Evolutionary conservation across 2,329 filamentous ascomycete genomes (phyloP), one percentile per base, ranked within the genome.

Genomic region (Hymenotorrendiella dingleyae): DNA sequence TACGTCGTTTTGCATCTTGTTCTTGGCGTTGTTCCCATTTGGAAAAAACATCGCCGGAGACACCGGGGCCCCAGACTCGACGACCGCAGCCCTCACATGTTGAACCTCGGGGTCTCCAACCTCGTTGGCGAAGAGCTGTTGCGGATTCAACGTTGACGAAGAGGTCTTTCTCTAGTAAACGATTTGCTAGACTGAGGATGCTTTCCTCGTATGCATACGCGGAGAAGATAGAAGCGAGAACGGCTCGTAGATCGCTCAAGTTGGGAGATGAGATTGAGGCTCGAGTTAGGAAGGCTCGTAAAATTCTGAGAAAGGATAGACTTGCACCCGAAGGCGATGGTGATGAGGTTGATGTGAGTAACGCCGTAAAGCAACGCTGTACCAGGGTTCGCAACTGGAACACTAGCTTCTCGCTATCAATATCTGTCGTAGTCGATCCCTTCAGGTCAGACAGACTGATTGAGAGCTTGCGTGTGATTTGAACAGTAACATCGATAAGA

Each of bases 201-300:
- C 86, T 90, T 62, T 91, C 86, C 63, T 98, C 93, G 61, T 97
- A 96, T 0, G 89, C 84, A 61, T 98, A 98, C 0, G 93, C 91
- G 0, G 91, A 82, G 66, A 98, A 97, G 42, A 98, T 91, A 10
- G 90, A 93, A 1, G 80, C 72, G 2, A 98, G 75, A 1, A 97
- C 90, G 6, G 78, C 78, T 33, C 93, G 84, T 3, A 98, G 74
- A 60, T 97, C 89, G 1, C 87, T 83, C 2, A 98, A 72, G 10
- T 86, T 94, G 0, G 93, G 90, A 0, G 89, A 94, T 14, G 83
- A 81, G 19, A 78, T 75, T 0, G 88, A 84, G 0, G 90, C 91
- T 34, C 87, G 80, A 1, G 84, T 80, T 22, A 98, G 78, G 62
- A 98, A 98, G 5, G 86, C 85, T 36, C 89, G 82, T 11, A 98